Conservation (phyloP, 176 grass and related monocot species). For the Melocanna baccifera region DNA sequence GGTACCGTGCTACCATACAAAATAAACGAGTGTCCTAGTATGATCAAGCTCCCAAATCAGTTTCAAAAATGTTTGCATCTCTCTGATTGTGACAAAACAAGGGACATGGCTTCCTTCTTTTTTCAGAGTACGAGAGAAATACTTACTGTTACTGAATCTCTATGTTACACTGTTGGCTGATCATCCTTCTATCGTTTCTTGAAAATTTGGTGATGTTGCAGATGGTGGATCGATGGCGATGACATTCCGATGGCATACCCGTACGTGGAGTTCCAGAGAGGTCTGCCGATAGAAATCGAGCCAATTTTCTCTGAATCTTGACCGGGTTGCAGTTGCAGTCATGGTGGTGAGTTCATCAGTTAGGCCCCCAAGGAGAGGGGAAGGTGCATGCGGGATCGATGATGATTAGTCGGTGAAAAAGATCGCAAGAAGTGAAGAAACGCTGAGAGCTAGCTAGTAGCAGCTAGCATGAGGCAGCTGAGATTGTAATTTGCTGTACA, state of each 20-base stretch:
- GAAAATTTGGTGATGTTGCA: conserved; percentile 16
- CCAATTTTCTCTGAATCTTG: conserved; percentile 26
- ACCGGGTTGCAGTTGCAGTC: not conserved
- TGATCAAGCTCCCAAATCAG: not conserved
- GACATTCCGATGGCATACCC: conserved; percentile 82
- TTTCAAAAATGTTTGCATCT: not conserved
- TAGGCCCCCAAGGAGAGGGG: not conserved
- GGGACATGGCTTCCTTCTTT: not conserved
- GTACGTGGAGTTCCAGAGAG: conserved; percentile 77
- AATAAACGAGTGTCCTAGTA: not conserved
- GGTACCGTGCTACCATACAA: not conserved
- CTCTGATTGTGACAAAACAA: conserved; percentile 5
- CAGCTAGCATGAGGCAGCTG: conserved; percentile 31
- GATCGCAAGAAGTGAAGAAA: not conserved
- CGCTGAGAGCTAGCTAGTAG: conserved; percentile 1
- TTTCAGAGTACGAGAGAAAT: not conserved
- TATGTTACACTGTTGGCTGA: not conserved
- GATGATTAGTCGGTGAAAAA: not conserved
- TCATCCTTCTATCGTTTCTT: not conserved
- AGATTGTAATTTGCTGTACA: conserved; percentile 48
- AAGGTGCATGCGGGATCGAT: not conserved
- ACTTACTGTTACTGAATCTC: not conserved
- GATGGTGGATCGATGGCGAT: conserved; percentile 67
- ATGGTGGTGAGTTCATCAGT: not conserved
- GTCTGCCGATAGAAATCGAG: conserved; percentile 67